phyloP scores from a whole-genome alignment of 163 green algal genomes.

The Scenedesmus sp. region DNA sequence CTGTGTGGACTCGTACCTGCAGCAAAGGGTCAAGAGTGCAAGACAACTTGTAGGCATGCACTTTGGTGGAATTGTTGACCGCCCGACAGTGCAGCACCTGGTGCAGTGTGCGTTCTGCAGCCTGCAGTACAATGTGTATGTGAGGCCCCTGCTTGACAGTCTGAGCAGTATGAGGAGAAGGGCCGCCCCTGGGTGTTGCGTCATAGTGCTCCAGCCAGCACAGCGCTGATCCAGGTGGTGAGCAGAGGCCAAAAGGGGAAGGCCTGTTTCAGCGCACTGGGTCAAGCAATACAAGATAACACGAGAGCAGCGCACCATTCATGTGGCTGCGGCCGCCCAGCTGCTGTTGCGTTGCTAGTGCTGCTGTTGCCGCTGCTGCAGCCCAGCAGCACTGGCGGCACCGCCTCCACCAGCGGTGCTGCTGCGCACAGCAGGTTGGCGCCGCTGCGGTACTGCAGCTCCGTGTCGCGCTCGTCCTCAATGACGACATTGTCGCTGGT shows the following conservation, averaged over 20 bases:
- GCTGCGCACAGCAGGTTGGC: slow-evolving; percentile 50
- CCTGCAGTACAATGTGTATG: background rate
- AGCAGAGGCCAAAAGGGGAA: too few relatives aligned
- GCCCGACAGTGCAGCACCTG: background rate
- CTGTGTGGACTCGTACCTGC: slow-evolving; percentile 36
- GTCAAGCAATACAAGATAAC: too few relatives aligned
- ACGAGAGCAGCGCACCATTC: background rate
- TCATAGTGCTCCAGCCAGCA: too few relatives aligned
- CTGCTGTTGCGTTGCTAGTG: background rate
- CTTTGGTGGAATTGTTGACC: background rate
- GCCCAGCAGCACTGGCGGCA: slow-evolving; percentile 24
- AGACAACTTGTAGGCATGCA: background rate
- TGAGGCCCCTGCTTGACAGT: background rate
- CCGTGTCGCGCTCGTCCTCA: slow-evolving; percentile 48
- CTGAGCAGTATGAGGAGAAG: too few relatives aligned
- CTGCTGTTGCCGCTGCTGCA: background rate
- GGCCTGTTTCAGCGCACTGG: too few relatives aligned
- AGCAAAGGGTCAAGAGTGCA: background rate
- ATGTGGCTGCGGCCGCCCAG: background rate
- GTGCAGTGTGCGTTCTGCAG: background rate
- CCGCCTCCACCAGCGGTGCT: slow-evolving; percentile 44
- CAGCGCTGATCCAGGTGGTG: too few relatives aligned
- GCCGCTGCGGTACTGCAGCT: slow-evolving; percentile 49
- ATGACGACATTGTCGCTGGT: slow-evolving; percentile 47
- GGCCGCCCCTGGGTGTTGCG: too few relatives aligned